Evolutionary conservation across 257 asterid species (phyloP).

Genomic region (Agastache rugosa): DNA sequence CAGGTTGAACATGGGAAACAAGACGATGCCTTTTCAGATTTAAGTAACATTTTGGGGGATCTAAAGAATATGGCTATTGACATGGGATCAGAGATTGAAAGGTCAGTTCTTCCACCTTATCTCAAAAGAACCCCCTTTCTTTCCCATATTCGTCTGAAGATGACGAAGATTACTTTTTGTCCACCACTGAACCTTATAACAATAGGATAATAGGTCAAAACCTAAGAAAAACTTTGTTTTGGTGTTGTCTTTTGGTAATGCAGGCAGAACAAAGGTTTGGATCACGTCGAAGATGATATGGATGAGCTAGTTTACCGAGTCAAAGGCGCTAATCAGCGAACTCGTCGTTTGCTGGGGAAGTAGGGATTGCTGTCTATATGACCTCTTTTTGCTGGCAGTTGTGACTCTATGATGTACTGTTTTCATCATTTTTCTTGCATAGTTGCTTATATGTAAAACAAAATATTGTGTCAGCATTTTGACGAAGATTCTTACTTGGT

Average conservation of each 20-base stretch:
- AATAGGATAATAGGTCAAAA: neutral
- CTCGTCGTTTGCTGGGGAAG: constrained; percentile 65
- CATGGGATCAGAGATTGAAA: constrained; percentile 79
- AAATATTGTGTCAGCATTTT: neutral
- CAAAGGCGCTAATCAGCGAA: constrained; percentile 60
- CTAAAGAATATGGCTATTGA: constrained; percentile 78
- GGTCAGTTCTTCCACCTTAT: constrained; percentile 43
- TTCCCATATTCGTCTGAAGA: neutral
- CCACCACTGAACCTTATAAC: neutral
- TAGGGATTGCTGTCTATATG: constrained; percentile 39
- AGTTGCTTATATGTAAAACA: neutral
- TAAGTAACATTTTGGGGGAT: constrained; percentile 70
- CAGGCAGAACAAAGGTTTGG: constrained; percentile 71
- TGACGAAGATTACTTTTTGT: neutral
- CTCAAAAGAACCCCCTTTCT: neutral
- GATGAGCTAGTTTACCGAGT: constrained; percentile 64
- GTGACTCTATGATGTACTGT: constrained; percentile 9
- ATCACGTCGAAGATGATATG: constrained; percentile 57
- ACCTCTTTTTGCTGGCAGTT: neutral
- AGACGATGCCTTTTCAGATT: constrained; percentile 65
- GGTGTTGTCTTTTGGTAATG: constrained; percentile 24
- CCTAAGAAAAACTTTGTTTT: neutral
- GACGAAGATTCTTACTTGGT: neutral
- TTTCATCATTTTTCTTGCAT: neutral
- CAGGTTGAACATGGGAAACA: constrained; percentile 73